Evolutionary conservation across 306 rosid species (phyloP), one percentile per base, ranked within the genome.

Genomic region (Cucurbita pepo): DNA sequence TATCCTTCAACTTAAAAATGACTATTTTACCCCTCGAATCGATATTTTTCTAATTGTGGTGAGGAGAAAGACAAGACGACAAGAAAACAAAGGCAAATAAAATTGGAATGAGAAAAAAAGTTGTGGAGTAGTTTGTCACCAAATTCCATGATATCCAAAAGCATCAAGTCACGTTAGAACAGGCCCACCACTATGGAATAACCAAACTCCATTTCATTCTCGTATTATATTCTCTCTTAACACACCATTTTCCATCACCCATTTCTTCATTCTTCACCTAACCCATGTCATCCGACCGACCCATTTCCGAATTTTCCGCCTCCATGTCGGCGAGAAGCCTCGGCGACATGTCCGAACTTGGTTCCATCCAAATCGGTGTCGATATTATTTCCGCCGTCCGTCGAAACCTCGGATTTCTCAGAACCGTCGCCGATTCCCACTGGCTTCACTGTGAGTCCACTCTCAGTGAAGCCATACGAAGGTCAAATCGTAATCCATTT

Each of bases 341-440:
- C 78, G 81, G 86, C 75, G 90, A 82, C 61, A 34, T 75, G 6
- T 86, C 93, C 15, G 91, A 90, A 60, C 61, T 76, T 8, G 71
- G 81, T 37, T 64, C 86, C 0, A 43, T 80, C 57, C 72, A 77
- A 38, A 48, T 88, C 18, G 82, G 97, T 13, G n/a, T 87, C 56
- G 96, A 93, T 82, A 86, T 93, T 72, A 90, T 86, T 0, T 80
- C 89, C 2, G 96, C 97, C 5, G 85, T 93, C 8, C 80, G 91
- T 73, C 81, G 85, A 54, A 93, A 83, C 41, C 75, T 93, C 73
- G 51, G 11, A 12, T 83, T 90, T 79, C 75, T 88, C 72, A 85
- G 84, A 44, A 82, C 40, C 34, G 89, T 88, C 9, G 82, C 87
- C 10, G 83, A 82, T 56, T 83, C 85, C 37, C 77, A 14, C 10